A percentile compares a stretch with the other conserved stretches of the same genome.
Conservation (phyloP, 331 rosid genomes). For the Malus hybrid region DNA sequence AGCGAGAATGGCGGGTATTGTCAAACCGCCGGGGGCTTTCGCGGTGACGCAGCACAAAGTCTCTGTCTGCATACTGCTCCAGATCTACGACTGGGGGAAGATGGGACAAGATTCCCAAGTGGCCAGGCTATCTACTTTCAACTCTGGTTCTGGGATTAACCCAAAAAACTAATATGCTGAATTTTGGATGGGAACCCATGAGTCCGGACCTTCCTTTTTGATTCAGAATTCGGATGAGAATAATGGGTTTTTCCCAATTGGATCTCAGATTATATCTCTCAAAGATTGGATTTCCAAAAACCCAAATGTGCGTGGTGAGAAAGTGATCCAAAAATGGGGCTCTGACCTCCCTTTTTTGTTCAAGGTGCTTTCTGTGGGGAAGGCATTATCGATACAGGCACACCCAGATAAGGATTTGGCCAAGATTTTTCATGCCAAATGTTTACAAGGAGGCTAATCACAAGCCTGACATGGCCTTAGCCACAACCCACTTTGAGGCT, state of each 20-base stretch:
- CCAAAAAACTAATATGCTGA: conserved; percentile 65
- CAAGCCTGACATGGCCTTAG: too few relatives aligned
- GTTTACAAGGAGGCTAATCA: too few relatives aligned
- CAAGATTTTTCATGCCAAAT: too few relatives aligned
- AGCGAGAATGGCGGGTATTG: conserved; percentile 42
- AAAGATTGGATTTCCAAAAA: conserved; percentile 64
- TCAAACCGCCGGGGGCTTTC: conserved; percentile 63
- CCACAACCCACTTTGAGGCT: conserved; percentile 66
- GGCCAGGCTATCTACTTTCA: conserved; percentile 50
- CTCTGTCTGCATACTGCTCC: conserved; percentile 72
- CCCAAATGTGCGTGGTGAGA: conserved; percentile 60
- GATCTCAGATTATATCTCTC: conserved; percentile 25
- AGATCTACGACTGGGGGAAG: conserved; percentile 77
- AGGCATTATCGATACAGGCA: too few relatives aligned
- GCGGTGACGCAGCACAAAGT: conserved; percentile 86
- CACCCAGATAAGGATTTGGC: too few relatives aligned
- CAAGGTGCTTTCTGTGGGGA: too few relatives aligned
- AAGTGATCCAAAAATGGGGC: conserved; percentile 72
- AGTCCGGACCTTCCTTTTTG: conserved; percentile 77
- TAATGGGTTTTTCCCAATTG: conserved; percentile 13
- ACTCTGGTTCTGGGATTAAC: conserved; percentile 41
- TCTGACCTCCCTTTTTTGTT: conserved; percentile 77
- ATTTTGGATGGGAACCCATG: conserved; percentile 93
- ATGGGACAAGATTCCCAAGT: conserved; percentile 54
- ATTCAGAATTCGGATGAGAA: conserved; percentile 3